Evolutionary conservation across 192 early-diverging fungal genomes (phyloP).

Genomic region (Podila minutissima): DNA sequence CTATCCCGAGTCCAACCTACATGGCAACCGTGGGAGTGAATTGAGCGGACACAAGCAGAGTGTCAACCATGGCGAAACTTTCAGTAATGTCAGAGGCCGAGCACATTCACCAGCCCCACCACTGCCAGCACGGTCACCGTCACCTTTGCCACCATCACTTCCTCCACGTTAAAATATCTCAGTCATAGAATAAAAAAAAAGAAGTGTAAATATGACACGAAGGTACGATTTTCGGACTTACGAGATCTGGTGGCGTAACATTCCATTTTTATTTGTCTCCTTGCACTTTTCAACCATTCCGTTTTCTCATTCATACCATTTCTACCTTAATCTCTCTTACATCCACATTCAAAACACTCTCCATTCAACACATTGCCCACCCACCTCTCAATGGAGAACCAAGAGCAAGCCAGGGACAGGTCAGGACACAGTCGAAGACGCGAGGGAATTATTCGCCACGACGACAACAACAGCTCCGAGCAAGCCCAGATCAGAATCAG

Average conservation of each 20-base stretch:
- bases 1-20: slow-evolving; percentile 2
- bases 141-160: neutral
- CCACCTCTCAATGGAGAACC: neutral
- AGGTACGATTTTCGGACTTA: neutral
- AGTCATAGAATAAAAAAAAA: neutral
- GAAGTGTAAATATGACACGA: neutral
- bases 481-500: no score
- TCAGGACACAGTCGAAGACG: no score
- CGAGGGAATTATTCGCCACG: no score
- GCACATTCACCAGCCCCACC: neutral
- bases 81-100: neutral
- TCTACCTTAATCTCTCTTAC: neutral
- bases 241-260: neutral
- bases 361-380: neutral
- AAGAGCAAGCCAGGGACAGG: neutral
- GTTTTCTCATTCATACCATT: neutral
- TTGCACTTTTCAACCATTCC: slow-evolving; percentile 2
- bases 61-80: slow-evolving; percentile 2
- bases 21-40: neutral
- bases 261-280: neutral
- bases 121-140: neutral
- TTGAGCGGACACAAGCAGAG: neutral
- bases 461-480: no score
- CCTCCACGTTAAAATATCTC: neutral
- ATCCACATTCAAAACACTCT: neutral